Evolutionary conservation across 2,329 filamentous ascomycete genomes (phyloP), one percentile per base, ranked within the genome.

Genomic region (Nemania serpens): DNA sequence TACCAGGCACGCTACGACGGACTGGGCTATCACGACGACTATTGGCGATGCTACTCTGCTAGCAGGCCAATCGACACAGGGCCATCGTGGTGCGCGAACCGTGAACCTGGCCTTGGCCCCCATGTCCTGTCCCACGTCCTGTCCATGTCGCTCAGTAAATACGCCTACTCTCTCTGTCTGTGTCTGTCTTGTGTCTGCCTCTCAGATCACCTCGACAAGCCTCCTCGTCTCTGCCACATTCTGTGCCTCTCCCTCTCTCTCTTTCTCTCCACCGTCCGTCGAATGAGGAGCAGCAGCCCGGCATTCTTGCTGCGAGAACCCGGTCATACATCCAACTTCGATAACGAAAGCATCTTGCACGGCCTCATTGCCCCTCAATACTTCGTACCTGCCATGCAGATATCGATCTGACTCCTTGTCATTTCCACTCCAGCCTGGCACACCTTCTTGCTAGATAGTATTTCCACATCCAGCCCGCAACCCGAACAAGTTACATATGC

Each of bases 401-500:
- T 45, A 46, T 58, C 49, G 53, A 54, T 29, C 29, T 58, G 41
- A 25, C 43, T 56, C 42, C 33, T 58, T 64, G 55, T 15, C 20
- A 57, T 33, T 18, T 18, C 33, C 46, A 34, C 25, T 36, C 17
- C 51, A 49, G 39, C 58, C 25, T 56, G 48, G 52, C 45, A 36
- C 60, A 37, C 49, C 17, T n/a, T n/a, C 49, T 62, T 53, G 58
- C 48, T 51, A 49, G 36, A 33, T 41, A 57, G 66, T 70, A 72
- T 72, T 71, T 71, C 70, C 69, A 72, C 67, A 67, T 71, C 64
- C 64, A 67, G 61, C 58, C 63, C 65, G 63, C 58, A 54, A 51
- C 59, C 62, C 64, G 59, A 66, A 6, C 29, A 63, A 53, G 25
- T 53, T 62, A 61, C 64, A 62, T 29, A 29, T 29, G 25, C 70